Base-by-base conservation (phyloP, 306 rosid species). In the Begonia loranthoides region DNA sequence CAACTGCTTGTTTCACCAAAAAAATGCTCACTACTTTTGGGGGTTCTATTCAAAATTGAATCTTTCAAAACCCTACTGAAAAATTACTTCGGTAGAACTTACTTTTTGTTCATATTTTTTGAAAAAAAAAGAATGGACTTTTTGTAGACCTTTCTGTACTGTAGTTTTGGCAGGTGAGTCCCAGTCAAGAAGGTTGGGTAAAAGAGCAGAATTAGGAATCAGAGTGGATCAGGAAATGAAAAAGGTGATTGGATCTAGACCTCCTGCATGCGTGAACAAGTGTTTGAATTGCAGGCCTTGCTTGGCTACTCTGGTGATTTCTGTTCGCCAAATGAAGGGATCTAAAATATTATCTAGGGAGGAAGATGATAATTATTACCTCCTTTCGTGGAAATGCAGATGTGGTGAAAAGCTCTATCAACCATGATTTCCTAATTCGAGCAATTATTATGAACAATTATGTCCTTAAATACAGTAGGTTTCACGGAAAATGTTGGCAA, bases 201-300 rank as follows among this genome's bases (percentile, higher is more conserved):
- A 43, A 43, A n/a, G 15, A 9, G 47, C 4, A 43, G 47, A 10
- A 43, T 43, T n/a, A 43, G 15, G 3, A 13, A 48, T 15, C 0
- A 15, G 17, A 13, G 21, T 13, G 16, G 21, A 48, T 48, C 16
- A 48, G 51, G 17, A 9, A 50, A 50, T 14, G 46, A 62, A 62
- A 62, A 73, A 48, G 74, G 72, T 71, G 69, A 45, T 89, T 66
- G 97, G 97, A 1, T 89, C 97, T 56, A 73, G 70, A 63, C 97
- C 97, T n/a, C 97, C 97, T 0, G 59, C 36, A 4, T 89, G 97
- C 65, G 65, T 61, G 14, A 76, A 85, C 63, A 89, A 68, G 76
- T 89, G 97, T 74, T 63, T 69, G 73, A 84, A 70, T 50, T 89
- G 97, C 39, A 78, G 75, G 60, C 97, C 97, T 24, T 89, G 97